Percentiles rank a stretch among this genome's conserved stretches.
Evolutionary conservation across 1,284 basidiomycete genomes (phyloP).

Genomic region (Marasmius fiardii): DNA sequence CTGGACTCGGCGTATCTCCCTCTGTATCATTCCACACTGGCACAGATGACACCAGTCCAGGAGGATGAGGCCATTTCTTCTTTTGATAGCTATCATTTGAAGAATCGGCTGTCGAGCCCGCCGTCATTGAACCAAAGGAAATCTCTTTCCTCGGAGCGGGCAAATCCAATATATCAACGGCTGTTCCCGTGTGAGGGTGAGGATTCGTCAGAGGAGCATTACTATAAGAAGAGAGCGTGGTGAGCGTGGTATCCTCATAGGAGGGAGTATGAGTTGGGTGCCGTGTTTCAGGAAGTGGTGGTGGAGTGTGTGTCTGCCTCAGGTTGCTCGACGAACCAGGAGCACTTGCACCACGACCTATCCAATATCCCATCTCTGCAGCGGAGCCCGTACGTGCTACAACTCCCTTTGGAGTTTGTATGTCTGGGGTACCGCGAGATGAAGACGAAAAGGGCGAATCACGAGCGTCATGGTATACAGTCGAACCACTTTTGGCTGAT

Average conservation of each 20-base stretch:
- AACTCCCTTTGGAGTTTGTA: constrained; percentile 41
- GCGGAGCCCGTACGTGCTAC: constrained; percentile 31
- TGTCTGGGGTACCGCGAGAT: constrained; percentile 42
- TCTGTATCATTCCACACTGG: constrained; percentile 28
- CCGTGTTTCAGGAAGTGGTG: constrained; percentile 18
- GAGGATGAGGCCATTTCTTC: constrained; percentile 37
- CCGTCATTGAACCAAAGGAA: constrained; percentile 40
- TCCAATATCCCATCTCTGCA: constrained; percentile 13
- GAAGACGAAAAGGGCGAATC: constrained; percentile 32
- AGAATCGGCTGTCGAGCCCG: constrained; percentile 22
- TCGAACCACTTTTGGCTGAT: constrained; percentile 39
- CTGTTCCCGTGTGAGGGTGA: constrained; percentile 16
- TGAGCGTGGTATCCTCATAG: constrained; percentile 28
- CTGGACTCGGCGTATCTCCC: constrained; percentile 28
- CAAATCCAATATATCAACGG: constrained; percentile 55
- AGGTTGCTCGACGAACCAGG: constrained; percentile 5
- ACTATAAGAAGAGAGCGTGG: background rate
- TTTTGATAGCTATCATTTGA: constrained; percentile 13
- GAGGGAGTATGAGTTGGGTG: constrained; percentile 26
- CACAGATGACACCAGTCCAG: constrained; percentile 31
- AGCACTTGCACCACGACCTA: constrained; percentile 9
- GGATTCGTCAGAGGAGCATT: constrained; percentile 4
- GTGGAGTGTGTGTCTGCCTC: constrained; percentile 12
- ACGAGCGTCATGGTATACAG: constrained; percentile 56
- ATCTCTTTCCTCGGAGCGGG: constrained; percentile 53